Percentiles rank a stretch among this genome's conserved stretches.
Conservation (phyloP, 2,329 filamentous ascomycete genomes). For the Clonostachys rosea region DNA sequence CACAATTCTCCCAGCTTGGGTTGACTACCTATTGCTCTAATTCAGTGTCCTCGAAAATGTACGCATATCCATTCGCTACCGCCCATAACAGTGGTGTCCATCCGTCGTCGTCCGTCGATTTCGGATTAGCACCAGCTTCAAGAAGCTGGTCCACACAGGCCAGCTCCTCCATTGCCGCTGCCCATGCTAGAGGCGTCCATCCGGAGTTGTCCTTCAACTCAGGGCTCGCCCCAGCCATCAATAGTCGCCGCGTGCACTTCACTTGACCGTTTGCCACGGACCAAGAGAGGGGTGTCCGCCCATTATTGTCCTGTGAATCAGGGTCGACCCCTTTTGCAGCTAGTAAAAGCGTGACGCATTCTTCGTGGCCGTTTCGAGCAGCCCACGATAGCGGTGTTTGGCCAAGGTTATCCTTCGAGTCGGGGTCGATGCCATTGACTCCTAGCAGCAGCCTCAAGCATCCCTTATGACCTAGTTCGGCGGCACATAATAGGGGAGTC, state of each 20-base stretch:
- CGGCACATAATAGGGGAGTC: neutral
- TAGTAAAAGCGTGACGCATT: slow-evolving; percentile 3
- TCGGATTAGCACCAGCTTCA: neutral
- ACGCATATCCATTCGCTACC: neutral
- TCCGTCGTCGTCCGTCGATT: neutral
- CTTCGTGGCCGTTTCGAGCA: slow-evolving; percentile 1
- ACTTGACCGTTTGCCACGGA: neutral
- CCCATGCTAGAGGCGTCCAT: neutral
- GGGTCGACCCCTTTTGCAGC: neutral
- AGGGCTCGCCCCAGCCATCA: neutral
- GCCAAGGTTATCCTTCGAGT: neutral
- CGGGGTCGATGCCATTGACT: neutral
- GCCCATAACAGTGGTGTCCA: neutral
- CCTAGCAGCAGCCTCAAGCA: neutral
- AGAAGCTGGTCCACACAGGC: neutral
- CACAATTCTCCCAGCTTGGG: too few relatives aligned
- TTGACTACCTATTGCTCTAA: too few relatives aligned
- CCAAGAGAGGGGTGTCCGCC: neutral
- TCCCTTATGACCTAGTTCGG: neutral
- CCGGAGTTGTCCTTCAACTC: neutral
- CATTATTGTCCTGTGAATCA: neutral
- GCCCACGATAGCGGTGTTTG: neutral
- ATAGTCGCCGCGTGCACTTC: neutral
- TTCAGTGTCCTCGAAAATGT: neutral
- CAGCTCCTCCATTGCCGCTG: neutral